Evolutionary conservation across 352 stramenopile genomes (phyloP).

Genomic region (Phytophthora ohioensis): DNA sequence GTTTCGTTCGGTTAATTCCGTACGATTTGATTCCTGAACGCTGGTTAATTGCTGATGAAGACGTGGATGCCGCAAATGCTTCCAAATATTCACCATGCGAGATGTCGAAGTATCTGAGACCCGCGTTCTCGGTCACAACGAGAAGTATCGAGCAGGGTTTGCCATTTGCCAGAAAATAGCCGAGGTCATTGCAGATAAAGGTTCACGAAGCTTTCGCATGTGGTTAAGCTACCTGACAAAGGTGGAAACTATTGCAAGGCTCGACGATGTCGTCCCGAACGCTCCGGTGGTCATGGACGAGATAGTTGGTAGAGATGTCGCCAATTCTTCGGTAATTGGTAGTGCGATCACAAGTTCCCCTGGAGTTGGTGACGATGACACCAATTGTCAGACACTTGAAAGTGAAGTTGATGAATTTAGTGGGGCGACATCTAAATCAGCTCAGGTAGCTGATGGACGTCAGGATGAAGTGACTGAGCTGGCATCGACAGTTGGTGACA

Average conservation of each 20-base stretch:
- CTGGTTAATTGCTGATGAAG: constrained; percentile 4
- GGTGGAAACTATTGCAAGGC: background rate
- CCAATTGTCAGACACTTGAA: no score
- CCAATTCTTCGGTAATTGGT: background rate
- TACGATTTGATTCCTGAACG: background rate
- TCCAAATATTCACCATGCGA: background rate
- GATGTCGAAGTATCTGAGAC: background rate
- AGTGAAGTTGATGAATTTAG: no score
- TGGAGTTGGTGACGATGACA: no score
- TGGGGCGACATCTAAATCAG: no score
- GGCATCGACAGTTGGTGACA: background rate
- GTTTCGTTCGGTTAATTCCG: background rate
- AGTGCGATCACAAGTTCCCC: no score
- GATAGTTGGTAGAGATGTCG: background rate
- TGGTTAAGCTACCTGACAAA: constrained; percentile 9
- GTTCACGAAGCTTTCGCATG: background rate
- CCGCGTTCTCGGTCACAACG: constrained; percentile 15
- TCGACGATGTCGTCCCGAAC: background rate
- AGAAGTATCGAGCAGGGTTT: constrained; percentile 12
- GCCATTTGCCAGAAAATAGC: constrained; percentile 16
- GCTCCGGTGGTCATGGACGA: no score
- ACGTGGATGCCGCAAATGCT: background rate
- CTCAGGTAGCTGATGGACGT: no score
- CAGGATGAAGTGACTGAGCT: no score
- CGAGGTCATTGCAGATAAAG: constrained; percentile 16